These are phyloP conservation scores for Aspergillus avenaceus DNA, from an alignment of 495 filamentous ascomycete species.

Conservation along the genomic window DNA sequence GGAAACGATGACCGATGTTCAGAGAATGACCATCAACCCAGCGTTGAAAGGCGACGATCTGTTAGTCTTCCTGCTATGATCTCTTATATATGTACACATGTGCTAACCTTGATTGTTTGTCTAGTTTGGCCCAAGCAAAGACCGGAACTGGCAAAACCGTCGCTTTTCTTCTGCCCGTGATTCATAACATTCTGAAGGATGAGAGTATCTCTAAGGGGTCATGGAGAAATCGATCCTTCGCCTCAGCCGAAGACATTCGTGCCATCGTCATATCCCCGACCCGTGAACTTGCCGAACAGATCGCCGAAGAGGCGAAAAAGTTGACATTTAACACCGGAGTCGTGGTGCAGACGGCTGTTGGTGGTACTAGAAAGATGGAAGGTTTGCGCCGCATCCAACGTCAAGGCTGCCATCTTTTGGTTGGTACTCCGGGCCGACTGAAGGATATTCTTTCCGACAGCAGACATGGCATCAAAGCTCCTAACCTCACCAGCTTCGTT, in stretches of 20 bases:
- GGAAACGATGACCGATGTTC: slow-evolving; percentile 90
- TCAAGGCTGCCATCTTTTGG: slow-evolving; percentile 81
- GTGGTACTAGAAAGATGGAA: slow-evolving; percentile 70
- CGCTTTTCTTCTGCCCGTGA: slow-evolving; percentile 72
- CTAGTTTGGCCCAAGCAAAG: slow-evolving; percentile 80
- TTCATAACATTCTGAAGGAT: slow-evolving; percentile 67
- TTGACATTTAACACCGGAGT: slow-evolving; percentile 64
- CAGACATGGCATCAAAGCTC: slow-evolving; percentile 59
- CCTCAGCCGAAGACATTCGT: slow-evolving; percentile 62
- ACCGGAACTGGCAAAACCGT: slow-evolving; percentile 88
- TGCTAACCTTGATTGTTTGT: slow-evolving; percentile 17
- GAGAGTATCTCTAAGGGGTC: slow-evolving; percentile 41
- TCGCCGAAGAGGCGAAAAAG: slow-evolving; percentile 75
- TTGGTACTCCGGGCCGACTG: slow-evolving; percentile 88
- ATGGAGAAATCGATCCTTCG: not conserved
- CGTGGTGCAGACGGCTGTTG: slow-evolving; percentile 80
- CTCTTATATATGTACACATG: not conserved
- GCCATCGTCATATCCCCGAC: slow-evolving; percentile 92
- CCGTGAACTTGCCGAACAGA: slow-evolving; percentile 92
- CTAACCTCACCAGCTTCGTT: slow-evolving; percentile 73
- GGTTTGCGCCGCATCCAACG: slow-evolving; percentile 59
- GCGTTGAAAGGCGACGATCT: slow-evolving; percentile 76
- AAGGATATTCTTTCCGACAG: slow-evolving; percentile 77
- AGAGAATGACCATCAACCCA: slow-evolving; percentile 73
- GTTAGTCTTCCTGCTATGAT: slow-evolving; percentile 44